These are phyloP conservation scores for Pichia sp. DNA, from an alignment of 1,139 yeast species.

Conservation along the genomic window DNA sequence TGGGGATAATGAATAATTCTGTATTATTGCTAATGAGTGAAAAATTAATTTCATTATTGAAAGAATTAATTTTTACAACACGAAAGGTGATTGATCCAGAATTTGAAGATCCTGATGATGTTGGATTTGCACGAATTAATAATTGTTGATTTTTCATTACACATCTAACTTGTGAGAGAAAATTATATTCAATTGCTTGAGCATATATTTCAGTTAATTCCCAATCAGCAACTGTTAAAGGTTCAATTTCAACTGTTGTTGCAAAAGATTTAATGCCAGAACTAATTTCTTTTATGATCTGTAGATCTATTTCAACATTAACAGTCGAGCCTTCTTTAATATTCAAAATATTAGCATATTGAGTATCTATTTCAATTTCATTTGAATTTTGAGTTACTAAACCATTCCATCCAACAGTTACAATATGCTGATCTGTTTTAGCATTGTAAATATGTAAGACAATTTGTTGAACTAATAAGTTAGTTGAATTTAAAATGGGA, in stretches of 20 bases:
- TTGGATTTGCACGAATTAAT: constrained; percentile 65
- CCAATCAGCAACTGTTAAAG: constrained; percentile 78
- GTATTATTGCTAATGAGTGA: constrained; percentile 55
- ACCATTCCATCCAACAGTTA: constrained; percentile 28
- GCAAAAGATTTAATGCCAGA: constrained; percentile 7
- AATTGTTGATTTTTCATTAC: constrained; percentile 55
- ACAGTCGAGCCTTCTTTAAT: constrained; percentile 41
- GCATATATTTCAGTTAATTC: constrained; percentile 85
- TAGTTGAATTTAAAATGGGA: constrained; percentile 25
- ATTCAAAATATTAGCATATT: constrained; percentile 40
- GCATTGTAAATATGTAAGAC: constrained; percentile 19
- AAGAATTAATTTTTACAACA: constrained; percentile 52
- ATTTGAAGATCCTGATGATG: constrained; percentile 35
- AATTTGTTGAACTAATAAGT: constrained; percentile 25
- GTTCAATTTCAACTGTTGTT: constrained; percentile 66
- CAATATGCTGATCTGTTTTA: constrained; percentile 10
- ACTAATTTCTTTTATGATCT: constrained; percentile 16
- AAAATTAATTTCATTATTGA: constrained; percentile 36
- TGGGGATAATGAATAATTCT: constrained; percentile 82
- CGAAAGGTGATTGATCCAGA: constrained; percentile 49
- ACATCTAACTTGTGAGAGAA: constrained; percentile 77
- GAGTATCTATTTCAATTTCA: constrained; percentile 50
- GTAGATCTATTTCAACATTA: constrained; percentile 35
- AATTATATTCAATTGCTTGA: constrained; percentile 62
- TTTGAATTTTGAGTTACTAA: constrained; percentile 20